phyloP scores from a whole-genome alignment of 2,329 filamentous ascomycete genomes.

The Pyrenophora teres region DNA sequence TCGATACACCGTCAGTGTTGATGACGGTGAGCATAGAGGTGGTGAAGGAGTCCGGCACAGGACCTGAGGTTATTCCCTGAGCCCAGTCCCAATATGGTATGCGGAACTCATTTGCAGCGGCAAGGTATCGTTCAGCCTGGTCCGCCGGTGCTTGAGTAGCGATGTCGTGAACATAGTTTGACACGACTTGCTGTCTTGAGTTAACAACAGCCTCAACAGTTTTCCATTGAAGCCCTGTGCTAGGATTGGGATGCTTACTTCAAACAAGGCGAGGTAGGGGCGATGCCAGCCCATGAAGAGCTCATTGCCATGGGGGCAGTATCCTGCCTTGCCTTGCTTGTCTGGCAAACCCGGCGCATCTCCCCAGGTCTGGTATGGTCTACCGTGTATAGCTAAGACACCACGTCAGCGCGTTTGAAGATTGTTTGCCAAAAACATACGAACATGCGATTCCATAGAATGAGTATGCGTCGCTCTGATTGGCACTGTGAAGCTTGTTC shows the following conservation, averaged over 20 bases:
- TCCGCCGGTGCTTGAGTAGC: slow-evolving; percentile 24
- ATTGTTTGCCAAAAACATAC: not conserved
- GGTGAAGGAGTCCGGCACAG: slow-evolving; percentile 35
- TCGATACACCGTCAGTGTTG: slow-evolving; percentile 18
- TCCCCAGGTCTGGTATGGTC: slow-evolving; percentile 44
- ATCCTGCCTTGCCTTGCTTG: slow-evolving; percentile 56
- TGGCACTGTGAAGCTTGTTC: slow-evolving; percentile 67
- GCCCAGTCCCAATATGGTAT: slow-evolving; percentile 47
- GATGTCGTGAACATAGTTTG: slow-evolving; percentile 26
- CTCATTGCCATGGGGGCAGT: slow-evolving; percentile 77
- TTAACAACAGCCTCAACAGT: not conserved
- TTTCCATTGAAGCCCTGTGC: too few species aligned
- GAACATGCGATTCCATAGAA: slow-evolving; percentile 78
- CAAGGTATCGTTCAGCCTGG: slow-evolving; percentile 23
- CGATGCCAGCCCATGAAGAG: slow-evolving; percentile 87
- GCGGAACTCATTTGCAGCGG: slow-evolving; percentile 38
- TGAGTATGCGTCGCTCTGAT: slow-evolving; percentile 68
- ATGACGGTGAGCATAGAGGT: slow-evolving; percentile 20
- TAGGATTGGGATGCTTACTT: slow-evolving; percentile 48
- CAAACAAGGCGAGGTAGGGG: slow-evolving; percentile 71
- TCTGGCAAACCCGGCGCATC: slow-evolving; percentile 41
- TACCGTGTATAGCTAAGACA: slow-evolving; percentile 40
- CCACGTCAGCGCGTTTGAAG: not conserved
- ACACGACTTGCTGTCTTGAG: slow-evolving; percentile 34
- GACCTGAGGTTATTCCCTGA: slow-evolving; percentile 21